Evolutionary conservation across 306 rosid genomes (phyloP), one percentile per base, ranked within the genome.

Genomic region (Morella rubra): DNA sequence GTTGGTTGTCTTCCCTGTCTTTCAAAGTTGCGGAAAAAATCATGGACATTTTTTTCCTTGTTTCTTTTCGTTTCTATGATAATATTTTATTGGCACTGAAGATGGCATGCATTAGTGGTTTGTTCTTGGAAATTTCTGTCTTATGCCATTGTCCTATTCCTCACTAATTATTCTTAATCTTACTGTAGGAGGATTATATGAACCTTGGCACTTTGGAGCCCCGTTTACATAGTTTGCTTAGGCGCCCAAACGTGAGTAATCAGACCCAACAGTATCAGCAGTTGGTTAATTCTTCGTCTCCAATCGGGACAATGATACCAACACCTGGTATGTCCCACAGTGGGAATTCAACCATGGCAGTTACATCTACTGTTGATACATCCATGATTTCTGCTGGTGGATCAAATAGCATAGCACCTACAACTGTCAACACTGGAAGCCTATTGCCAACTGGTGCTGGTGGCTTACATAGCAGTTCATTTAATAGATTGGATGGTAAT

Each of bases 291-390:
- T 86, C 94, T 65, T 71, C 87, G 37, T 86, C 97, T 71, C 82
- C 93, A 22, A 51, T 87, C 55, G 84, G 93, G 74, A 89, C 92
- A 54, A 95, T 95, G 99, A 95, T 92, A 85, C 97, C 99, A 22
- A 95, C 99, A 7, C 97, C 99, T 51, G 98, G 99, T 58, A 90
- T 95, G 89, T 79, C 90, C 18, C 92, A 89, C 73, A 76, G 81
- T 82, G 86, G 90, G 79, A 91, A 89, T 88, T 85, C 99, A 72
- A 92, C 77, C 80, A 82, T 89, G 89, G 80, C 74, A 64, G 91
- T 80, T 75, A 53, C 91, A 14, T 87, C 97, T 81, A 89, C 91
- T 56, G 64, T 74, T 66, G 97, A 89, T 44, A 75, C 92, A 83
- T 88, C 93, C 18, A 73, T 88, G 87, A 82, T 85, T 73, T 58